These are phyloP conservation scores for Colletotrichum noveboracense DNA, from an alignment of 2,329 filamentous ascomycete species.

Conservation along the genomic window DNA sequence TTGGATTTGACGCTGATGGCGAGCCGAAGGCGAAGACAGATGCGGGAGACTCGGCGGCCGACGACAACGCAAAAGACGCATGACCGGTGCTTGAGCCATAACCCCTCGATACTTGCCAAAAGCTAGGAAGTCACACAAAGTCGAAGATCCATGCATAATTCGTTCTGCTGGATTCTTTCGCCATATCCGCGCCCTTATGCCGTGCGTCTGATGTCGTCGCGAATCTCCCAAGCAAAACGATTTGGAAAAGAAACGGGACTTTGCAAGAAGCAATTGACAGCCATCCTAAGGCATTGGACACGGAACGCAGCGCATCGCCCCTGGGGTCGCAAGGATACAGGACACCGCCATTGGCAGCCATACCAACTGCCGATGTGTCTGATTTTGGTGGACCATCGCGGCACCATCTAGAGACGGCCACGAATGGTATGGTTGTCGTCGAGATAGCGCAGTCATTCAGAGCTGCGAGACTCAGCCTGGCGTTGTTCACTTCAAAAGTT, in stretches of 20 bases:
- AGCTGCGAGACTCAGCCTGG: background rate
- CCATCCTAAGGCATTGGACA: background rate
- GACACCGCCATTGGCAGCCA: background rate
- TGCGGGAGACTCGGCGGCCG: background rate
- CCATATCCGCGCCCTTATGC: background rate
- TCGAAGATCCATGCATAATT: background rate
- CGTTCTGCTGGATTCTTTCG: background rate
- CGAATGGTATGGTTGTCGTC: background rate
- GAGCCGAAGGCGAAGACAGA: slow-evolving; percentile 52
- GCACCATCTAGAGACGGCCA: background rate
- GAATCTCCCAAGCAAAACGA: background rate
- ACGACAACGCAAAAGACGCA: background rate
- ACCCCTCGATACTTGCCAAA: background rate
- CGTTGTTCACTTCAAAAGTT: background rate
- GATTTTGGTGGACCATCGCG: background rate
- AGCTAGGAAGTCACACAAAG: background rate
- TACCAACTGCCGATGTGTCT: background rate
- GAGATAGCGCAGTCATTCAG: background rate
- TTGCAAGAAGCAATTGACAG: background rate
- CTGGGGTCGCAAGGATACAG: background rate
- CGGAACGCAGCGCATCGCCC: background rate
- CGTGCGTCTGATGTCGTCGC: background rate
- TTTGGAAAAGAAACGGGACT: background rate
- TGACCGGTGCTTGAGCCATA: background rate
- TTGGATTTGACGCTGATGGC: slow-evolving; percentile 84